Conservation (phyloP, 2,329 filamentous ascomycete genomes). For the Apiospora saccharicola region DNA sequence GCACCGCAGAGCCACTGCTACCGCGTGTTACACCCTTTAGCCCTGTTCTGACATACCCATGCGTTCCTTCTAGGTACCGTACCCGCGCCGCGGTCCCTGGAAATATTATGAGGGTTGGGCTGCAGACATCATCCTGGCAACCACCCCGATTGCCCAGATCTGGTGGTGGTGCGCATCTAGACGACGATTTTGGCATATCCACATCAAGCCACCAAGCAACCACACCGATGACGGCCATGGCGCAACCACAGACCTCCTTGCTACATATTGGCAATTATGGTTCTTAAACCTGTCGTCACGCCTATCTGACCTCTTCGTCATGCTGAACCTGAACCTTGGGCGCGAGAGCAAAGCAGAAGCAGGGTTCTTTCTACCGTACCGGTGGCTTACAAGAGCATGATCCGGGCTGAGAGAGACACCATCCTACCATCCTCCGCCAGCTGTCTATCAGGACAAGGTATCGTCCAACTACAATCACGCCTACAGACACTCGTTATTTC, state of each 20-base stretch:
- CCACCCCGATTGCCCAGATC: not conserved
- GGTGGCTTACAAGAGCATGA: slow-evolving; percentile 2
- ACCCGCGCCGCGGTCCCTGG: not conserved
- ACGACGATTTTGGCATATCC: not conserved
- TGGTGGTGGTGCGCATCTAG: not conserved
- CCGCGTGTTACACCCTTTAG: not conserved
- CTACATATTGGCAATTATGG: not conserved
- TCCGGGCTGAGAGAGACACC: not conserved
- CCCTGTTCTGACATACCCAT: slow-evolving; percentile 17
- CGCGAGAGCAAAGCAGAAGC: not conserved
- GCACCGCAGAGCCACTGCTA: not conserved
- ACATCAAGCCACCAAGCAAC: not conserved
- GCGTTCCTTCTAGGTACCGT: not conserved
- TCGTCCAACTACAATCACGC: not conserved
- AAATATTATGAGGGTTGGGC: not conserved
- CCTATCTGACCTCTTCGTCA: not conserved
- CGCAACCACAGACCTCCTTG: not conserved
- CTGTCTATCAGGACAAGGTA: slow-evolving; percentile 3
- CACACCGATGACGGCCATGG: not conserved
- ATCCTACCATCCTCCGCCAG: not conserved
- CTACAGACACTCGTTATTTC: not conserved
- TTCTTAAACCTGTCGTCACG: not conserved
- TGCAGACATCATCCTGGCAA: not conserved
- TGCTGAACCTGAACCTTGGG: not conserved
- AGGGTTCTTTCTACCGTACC: not conserved